phyloP scores from a whole-genome alignment of 2,329 filamentous ascomycete species.

The Fusarium incarnatum region DNA sequence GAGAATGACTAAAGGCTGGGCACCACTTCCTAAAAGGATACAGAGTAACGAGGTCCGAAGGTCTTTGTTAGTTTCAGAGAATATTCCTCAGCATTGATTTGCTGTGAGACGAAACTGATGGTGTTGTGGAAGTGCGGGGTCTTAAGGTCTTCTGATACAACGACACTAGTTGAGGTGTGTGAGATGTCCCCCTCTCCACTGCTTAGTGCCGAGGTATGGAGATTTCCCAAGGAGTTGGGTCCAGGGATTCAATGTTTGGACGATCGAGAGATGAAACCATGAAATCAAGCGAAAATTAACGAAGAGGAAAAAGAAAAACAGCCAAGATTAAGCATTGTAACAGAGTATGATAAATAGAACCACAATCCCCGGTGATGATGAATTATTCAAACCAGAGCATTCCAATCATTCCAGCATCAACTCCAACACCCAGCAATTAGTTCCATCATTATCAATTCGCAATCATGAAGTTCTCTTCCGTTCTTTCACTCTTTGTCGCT shows the following conservation, averaged over 20 bases:
- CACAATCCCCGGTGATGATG: not conserved
- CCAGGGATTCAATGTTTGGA: not conserved
- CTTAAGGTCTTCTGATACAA: constrained; percentile 11
- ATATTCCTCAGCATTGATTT: not conserved
- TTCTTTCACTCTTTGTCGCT: constrained; percentile 26
- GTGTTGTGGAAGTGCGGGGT: constrained; percentile 27
- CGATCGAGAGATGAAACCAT: not conserved
- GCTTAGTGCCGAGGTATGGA: constrained; percentile 11
- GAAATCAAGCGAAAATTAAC: accelerated
- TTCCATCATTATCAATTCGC: not conserved
- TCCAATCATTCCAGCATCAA: not conserved
- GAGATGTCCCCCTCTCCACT: constrained; percentile 4
- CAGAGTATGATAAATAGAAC: constrained; percentile 9
- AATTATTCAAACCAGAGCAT: not conserved
- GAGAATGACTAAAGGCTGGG: not conserved
- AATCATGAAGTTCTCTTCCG: constrained; percentile 31
- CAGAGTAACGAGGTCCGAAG: constrained; percentile 5
- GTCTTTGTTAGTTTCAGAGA: not conserved
- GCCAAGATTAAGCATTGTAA: not conserved
- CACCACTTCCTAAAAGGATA: constrained; percentile 12
- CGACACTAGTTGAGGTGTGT: not conserved
- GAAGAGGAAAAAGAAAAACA: accelerated
- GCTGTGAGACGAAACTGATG: not conserved
- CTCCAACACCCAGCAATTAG: not conserved
- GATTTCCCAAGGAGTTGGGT: not conserved